A percentile compares a stretch with the other conserved stretches of the same genome.
Conservation (phyloP, 2,329 filamentous ascomycete species). For the Verticillium tricorpus region DNA sequence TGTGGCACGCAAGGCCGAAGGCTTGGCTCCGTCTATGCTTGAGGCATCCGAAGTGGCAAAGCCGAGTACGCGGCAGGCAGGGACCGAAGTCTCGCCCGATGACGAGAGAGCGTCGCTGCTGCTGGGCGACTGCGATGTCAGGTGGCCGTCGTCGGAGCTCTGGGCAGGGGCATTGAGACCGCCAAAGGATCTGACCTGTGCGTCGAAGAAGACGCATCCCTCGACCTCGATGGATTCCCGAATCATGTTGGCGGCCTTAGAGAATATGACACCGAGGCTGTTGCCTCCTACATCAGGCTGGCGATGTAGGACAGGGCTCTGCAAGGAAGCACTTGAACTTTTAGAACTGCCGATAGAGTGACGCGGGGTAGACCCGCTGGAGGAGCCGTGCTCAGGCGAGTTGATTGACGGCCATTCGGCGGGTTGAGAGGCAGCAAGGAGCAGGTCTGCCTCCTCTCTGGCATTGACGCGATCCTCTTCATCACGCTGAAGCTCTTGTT, state of each 20-base stretch:
- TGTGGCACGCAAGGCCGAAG: slow-evolving; percentile 10
- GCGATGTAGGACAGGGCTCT: not conserved
- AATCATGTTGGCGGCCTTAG: slow-evolving; percentile 38
- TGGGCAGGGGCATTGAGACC: slow-evolving; percentile 14
- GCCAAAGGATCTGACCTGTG: slow-evolving; percentile 19
- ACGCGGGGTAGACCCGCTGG: slow-evolving; percentile 5
- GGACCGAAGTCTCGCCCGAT: slow-evolving; percentile 25
- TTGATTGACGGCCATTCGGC: not conserved
- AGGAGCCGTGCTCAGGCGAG: not conserved
- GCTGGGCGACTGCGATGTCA: slow-evolving; percentile 7
- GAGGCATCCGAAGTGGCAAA: not conserved
- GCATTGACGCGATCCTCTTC: not conserved
- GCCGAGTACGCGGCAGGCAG: not conserved
- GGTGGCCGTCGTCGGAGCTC: not conserved
- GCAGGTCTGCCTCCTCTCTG: not conserved
- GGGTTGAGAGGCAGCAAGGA: not conserved
- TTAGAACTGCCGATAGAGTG: not conserved
- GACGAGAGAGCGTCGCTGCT: slow-evolving; percentile 17
- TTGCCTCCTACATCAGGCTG: not conserved
- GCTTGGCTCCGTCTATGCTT: not conserved
- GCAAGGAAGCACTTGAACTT: not conserved
- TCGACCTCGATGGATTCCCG: slow-evolving; percentile 32
- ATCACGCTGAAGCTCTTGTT: not conserved
- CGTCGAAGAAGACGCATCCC: slow-evolving; percentile 12
- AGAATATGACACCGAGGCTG: slow-evolving; percentile 25